These are phyloP conservation scores for Lecanicillium sp. DNA, from an alignment of 2,329 filamentous ascomycete species.

Conservation along the genomic window DNA sequence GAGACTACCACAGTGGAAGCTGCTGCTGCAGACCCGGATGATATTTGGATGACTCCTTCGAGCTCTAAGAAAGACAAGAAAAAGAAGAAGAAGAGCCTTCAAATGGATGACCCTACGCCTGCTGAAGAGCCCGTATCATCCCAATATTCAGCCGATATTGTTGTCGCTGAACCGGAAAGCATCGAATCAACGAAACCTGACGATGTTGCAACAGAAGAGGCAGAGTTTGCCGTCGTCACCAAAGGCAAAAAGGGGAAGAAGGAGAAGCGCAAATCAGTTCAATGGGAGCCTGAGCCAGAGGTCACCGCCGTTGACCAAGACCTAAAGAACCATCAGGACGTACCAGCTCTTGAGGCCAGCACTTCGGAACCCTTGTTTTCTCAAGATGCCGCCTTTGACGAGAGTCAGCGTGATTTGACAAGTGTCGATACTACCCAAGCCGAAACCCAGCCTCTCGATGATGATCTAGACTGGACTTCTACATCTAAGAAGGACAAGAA, in stretches of 20 bases:
- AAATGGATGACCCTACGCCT: slow-evolving; percentile 7
- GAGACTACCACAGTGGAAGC: background rate
- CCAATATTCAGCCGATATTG: too few species aligned
- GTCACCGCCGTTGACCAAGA: slow-evolving; percentile 1
- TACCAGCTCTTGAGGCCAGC: slow-evolving; percentile 13
- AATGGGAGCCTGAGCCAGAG: slow-evolving; percentile 11
- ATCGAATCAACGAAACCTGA: too few species aligned
- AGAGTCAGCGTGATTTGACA: slow-evolving; percentile 16
- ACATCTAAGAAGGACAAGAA: slow-evolving; percentile 24
- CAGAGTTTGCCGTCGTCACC: slow-evolving; percentile 2
- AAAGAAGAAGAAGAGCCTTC: slow-evolving; percentile 17
- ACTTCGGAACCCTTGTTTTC: slow-evolving; percentile 24
- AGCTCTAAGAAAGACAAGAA: slow-evolving; percentile 19
- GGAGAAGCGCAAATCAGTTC: slow-evolving; percentile 14
- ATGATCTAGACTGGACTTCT: slow-evolving; percentile 12
- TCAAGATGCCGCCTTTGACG: slow-evolving; percentile 18
- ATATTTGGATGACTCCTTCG: slow-evolving; percentile 1
- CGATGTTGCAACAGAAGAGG: too few species aligned
- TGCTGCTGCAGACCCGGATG: slow-evolving; percentile 3
- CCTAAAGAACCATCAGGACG: background rate
- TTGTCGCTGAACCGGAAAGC: too few species aligned
- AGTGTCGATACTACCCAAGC: slow-evolving; percentile 16
- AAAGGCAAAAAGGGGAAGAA: slow-evolving; percentile 12
- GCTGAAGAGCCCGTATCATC: slow-evolving; percentile 3
- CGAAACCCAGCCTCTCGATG: slow-evolving; percentile 13